Evolutionary conservation across 106 monocot genomes (phyloP).

Genomic region (Apostasia shenzhenica): DNA sequence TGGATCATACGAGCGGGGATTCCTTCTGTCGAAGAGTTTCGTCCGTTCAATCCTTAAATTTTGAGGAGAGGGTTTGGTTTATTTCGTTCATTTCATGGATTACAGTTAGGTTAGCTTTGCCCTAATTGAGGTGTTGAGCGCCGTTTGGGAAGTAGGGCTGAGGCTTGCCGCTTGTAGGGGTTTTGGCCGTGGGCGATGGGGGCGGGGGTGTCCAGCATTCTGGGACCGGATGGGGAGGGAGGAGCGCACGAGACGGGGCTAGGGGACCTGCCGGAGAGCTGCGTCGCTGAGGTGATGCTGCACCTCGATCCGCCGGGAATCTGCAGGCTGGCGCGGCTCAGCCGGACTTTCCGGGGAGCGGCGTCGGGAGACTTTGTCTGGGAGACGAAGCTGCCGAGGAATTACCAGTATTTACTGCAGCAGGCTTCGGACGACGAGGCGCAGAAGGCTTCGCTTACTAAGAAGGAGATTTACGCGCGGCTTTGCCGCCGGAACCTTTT

Average conservation of each 20-base stretch:
- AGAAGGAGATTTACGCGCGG: conserved; percentile 71
- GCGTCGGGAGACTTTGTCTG: conserved; percentile 62
- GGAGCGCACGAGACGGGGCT: conserved; percentile 20
- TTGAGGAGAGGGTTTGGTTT: neutral
- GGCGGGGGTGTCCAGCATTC: conserved; percentile 27
- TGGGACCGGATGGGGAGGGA: conserved; percentile 22
- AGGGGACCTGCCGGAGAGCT: conserved; percentile 76
- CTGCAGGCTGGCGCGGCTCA: conserved; percentile 52
- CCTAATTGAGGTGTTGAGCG: too few relatives aligned
- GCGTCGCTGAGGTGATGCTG: conserved; percentile 66
- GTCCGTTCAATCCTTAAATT: too few relatives aligned
- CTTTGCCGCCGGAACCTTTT: conserved; percentile 62
- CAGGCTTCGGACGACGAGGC: conserved; percentile 9
- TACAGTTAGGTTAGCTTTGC: neutral
- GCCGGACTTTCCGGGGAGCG: conserved; percentile 53
- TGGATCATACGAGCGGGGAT: neutral
- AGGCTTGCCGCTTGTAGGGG: neutral
- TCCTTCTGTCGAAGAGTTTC: too few relatives aligned
- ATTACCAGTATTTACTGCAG: conserved; percentile 49
- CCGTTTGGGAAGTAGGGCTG: too few relatives aligned
- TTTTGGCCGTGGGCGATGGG: conserved; percentile 31
- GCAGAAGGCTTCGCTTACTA: conserved; percentile 10
- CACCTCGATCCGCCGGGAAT: conserved; percentile 78
- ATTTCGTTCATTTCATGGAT: neutral
- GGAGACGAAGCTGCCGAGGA: conserved; percentile 69